Conservation (phyloP, 768 basidiomycete genomes). For the Trametes cinnabarina region DNA sequence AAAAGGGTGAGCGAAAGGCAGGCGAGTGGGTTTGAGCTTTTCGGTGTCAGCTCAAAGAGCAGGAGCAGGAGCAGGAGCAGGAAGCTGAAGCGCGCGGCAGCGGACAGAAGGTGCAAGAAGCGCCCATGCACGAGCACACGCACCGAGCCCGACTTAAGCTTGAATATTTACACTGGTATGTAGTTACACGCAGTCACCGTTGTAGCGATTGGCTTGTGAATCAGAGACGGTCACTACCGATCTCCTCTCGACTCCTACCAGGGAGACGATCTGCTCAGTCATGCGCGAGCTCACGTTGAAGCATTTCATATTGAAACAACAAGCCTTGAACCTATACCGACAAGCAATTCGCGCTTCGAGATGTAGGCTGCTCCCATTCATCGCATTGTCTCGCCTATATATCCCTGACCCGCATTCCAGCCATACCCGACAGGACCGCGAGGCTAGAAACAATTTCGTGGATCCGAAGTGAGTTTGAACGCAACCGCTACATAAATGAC, state of each 20-base stretch:
- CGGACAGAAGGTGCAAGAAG: conserved; percentile 1
- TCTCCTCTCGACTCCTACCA: background rate
- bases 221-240: too few relatives aligned
- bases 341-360: conserved; percentile 65
- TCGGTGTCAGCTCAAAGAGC: conserved; percentile 15
- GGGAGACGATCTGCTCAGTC: background rate
- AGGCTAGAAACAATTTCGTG: conserved; percentile 67
- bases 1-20: conserved; percentile 1
- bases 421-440: conserved; percentile 57
- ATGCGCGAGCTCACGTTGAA: conserved; percentile 46
- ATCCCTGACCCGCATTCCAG: conserved; percentile 36
- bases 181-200: too few relatives aligned
- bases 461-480: conserved; percentile 72
- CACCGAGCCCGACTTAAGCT: background rate
- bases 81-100: background rate
- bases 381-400: background rate
- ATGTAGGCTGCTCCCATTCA: conserved; percentile 41
- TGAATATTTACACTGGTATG: too few relatives aligned
- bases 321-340: conserved; percentile 63
- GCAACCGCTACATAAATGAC: conserved; percentile 56
- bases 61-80: too few relatives aligned
- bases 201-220: too few relatives aligned
- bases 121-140: background rate
- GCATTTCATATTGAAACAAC: conserved; percentile 71
- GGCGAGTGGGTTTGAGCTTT: conserved; percentile 12